Evolutionary conservation across 108 stramenopile genomes (phyloP).

Genomic region (Hondaea fermentalgiana): DNA sequence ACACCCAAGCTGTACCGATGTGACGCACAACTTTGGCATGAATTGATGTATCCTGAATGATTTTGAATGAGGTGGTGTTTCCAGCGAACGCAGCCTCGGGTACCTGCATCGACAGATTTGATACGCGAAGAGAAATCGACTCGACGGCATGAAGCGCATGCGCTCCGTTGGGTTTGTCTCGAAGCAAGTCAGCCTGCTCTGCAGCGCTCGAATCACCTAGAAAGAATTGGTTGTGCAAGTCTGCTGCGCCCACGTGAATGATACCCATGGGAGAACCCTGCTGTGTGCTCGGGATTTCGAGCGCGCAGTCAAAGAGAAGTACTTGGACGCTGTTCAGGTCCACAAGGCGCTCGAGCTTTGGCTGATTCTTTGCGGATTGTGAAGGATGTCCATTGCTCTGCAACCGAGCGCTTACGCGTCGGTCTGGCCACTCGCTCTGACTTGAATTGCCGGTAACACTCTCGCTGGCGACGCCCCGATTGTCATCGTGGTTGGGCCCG

Average conservation of each 20-base stretch:
- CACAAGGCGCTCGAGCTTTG: background rate
- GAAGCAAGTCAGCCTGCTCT: background rate
- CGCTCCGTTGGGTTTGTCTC: background rate
- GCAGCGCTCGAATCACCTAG: background rate
- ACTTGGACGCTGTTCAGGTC: background rate
- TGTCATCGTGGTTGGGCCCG: background rate
- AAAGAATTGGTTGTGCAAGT: background rate
- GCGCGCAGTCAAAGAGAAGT: background rate
- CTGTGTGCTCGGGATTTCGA: background rate
- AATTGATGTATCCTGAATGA: background rate
- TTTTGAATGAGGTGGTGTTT: background rate
- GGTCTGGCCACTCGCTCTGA: no score
- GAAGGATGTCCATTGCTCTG: no score
- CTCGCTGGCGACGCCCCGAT: background rate
- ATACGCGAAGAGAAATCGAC: background rate
- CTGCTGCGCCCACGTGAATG: background rate
- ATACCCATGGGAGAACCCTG: background rate
- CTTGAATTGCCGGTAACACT: background rate
- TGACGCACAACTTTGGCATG: background rate
- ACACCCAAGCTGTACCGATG: background rate
- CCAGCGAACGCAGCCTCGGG: background rate
- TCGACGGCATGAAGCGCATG: background rate
- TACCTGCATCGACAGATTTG: background rate
- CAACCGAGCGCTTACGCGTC: no score
- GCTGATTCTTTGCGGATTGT: no score